Percentiles rank a stretch among this genome's conserved stretches.
These are phyloP conservation scores for Colletotrichum liaoningense DNA, from an alignment of 2,329 filamentous ascomycete genomes.

Conservation along the genomic window DNA sequence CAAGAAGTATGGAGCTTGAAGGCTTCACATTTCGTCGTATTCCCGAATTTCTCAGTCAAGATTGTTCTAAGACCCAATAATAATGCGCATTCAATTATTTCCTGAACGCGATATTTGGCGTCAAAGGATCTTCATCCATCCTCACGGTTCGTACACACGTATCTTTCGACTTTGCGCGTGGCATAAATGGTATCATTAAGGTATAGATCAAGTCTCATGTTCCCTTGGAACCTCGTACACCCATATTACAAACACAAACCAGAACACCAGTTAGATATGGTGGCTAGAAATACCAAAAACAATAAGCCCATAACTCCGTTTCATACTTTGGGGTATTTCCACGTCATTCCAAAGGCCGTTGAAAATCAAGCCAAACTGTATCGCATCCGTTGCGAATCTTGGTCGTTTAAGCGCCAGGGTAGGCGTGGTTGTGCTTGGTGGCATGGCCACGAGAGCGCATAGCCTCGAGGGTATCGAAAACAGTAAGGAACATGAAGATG, in stretches of 20 bases:
- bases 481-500: conserved; percentile 59
- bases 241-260: background rate
- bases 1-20: too few relatives aligned
- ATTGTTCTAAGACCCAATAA: too few relatives aligned
- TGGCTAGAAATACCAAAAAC: background rate
- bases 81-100: too few relatives aligned
- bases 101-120: too few relatives aligned
- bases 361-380: background rate
- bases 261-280: background rate
- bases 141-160: background rate
- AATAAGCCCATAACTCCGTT: conserved; percentile 16
- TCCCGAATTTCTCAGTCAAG: too few relatives aligned
- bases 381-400: background rate
- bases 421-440: conserved; percentile 32
- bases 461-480: conserved; percentile 58
- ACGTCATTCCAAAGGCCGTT: conserved; percentile 12
- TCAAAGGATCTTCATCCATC: too few relatives aligned
- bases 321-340: conserved; percentile 31
- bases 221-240: too few relatives aligned
- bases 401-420: conserved; percentile 29
- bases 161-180: background rate
- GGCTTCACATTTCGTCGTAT: too few relatives aligned
- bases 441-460: conserved; percentile 54
- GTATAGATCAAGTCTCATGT: too few relatives aligned
- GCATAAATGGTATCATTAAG: background rate